These are phyloP conservation scores for Pseudocercospora musae DNA, from an alignment of 2,329 filamentous ascomycete genomes.

Conservation along the genomic window DNA sequence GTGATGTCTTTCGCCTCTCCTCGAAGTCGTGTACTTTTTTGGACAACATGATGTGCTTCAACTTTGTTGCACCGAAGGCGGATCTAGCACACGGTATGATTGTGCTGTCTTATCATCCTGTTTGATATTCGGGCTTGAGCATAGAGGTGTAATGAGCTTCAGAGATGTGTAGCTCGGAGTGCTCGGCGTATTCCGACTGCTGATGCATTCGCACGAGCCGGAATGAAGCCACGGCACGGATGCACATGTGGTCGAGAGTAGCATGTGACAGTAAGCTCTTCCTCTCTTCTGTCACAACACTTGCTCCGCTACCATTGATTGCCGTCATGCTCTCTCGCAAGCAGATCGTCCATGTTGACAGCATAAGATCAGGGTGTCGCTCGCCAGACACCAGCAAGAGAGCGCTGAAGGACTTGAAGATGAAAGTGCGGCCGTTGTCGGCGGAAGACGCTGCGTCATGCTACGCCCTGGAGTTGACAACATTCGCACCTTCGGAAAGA, in stretches of 20 bases:
- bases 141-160: background rate
- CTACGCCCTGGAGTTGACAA: background rate
- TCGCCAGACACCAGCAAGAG: background rate
- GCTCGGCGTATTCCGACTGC: background rate
- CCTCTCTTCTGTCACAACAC: background rate
- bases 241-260: background rate
- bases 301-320: background rate
- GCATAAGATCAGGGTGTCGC: background rate
- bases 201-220: background rate
- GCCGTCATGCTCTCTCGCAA: background rate
- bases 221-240: background rate
- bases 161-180: background rate
- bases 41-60: background rate
- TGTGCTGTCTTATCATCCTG: background rate
- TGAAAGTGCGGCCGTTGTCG: background rate
- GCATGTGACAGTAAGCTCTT: background rate
- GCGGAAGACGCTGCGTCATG: background rate
- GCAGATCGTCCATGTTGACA: background rate
- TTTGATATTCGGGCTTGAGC: no score
- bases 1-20: slow-evolving; percentile 3
- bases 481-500: slow-evolving; percentile 1
- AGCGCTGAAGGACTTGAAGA: background rate
- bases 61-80: background rate
- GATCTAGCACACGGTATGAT: no score
- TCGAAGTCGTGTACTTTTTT: slow-evolving; percentile 13